Evolutionary conservation across 441 rosid genomes (phyloP).

Genomic region (Erodium texanum): DNA sequence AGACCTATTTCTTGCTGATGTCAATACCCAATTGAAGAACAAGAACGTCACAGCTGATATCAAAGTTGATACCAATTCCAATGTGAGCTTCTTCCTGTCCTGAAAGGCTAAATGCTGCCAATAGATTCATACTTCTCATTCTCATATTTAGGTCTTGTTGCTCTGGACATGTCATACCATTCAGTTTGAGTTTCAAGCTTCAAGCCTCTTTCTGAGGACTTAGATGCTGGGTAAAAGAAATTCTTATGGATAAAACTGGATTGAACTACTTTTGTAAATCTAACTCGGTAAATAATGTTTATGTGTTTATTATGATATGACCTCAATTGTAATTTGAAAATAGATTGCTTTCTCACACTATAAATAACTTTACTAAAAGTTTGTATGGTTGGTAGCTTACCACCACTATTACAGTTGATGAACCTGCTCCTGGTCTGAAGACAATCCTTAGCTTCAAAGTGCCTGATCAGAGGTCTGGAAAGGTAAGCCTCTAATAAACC

Average conservation of each 20-base stretch:
- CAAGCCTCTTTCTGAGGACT: too few species aligned
- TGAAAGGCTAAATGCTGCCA: background rate
- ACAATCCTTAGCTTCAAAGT: slow-evolving; percentile 60
- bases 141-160: too few species aligned
- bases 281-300: too few species aligned
- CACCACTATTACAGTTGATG: slow-evolving; percentile 65
- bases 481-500: slow-evolving; percentile 31
- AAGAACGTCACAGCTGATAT: slow-evolving; percentile 76
- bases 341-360: background rate
- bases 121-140: too few species aligned
- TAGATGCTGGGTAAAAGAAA: too few species aligned
- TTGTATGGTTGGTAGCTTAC: slow-evolving; percentile 40
- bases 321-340: background rate
- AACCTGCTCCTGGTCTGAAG: slow-evolving; percentile 83
- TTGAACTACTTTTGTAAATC: too few species aligned
- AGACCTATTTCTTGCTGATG: slow-evolving; percentile 43
- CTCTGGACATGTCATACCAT: too few species aligned
- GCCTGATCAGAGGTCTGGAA: slow-evolving; percentile 91
- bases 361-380: slow-evolving; percentile 10
- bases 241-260: too few species aligned
- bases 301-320: too few species aligned
- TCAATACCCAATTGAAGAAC: slow-evolving; percentile 72
- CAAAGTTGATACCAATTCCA: slow-evolving; percentile 82
- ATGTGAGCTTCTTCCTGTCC: slow-evolving; percentile 38
- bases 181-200: too few species aligned